Evolutionary conservation across 306 rosid genomes (phyloP).

Genomic region (Mimosa pudica): DNA sequence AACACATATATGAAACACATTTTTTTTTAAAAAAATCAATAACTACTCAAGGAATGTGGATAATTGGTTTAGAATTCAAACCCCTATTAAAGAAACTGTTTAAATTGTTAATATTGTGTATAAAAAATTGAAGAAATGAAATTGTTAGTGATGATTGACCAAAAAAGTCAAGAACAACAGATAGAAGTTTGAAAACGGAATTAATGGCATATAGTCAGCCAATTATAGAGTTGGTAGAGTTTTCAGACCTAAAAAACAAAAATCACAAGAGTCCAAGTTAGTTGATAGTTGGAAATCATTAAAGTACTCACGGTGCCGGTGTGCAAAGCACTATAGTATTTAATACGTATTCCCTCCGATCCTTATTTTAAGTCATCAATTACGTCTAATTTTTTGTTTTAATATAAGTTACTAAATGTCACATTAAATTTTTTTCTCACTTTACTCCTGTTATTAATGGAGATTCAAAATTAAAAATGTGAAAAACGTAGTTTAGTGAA

Average conservation of each 20-base stretch:
- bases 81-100: not conserved
- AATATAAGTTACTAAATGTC: too few relatives aligned
- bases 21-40: too few relatives aligned
- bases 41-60: not conserved
- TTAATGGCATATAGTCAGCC: not conserved
- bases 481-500: too few relatives aligned
- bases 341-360: too few relatives aligned
- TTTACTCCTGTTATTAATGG: too few relatives aligned
- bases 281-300: not conserved
- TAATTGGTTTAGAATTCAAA: not conserved
- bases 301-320: not conserved
- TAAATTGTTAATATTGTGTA: not conserved
- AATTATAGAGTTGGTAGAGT: not conserved
- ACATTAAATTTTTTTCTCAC: too few relatives aligned
- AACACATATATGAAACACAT: not conserved
- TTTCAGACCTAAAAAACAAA: not conserved
- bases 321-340: not conserved
- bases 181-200: not conserved
- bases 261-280: not conserved
- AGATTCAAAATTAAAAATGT: too few relatives aligned
- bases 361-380: too few relatives aligned
- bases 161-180: not conserved
- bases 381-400: too few relatives aligned
- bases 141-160: not conserved
- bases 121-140: not conserved